A percentile compares a stretch with the other conserved stretches of the same genome.
These are phyloP conservation scores for Plasmodium cynomolgi DNA, from an alignment of 169 alveolate genomes.

Conservation along the genomic window DNA sequence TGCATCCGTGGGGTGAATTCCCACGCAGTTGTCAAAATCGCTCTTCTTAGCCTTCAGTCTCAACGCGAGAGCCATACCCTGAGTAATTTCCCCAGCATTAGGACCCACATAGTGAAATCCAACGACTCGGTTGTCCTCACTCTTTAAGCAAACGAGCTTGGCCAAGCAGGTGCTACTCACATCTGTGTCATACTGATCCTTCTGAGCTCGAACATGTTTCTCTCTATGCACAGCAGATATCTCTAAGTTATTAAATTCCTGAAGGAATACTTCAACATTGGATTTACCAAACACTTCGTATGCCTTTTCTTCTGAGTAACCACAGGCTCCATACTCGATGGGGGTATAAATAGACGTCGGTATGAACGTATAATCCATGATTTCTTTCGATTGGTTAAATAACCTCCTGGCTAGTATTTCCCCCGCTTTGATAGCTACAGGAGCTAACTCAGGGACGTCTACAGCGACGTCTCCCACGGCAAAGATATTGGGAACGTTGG, in stretches of 20 bases:
- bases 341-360: slow-evolving; percentile 99
- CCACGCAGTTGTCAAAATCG: slow-evolving; percentile 92
- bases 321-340: slow-evolving; percentile 96
- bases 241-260: slow-evolving; percentile 93
- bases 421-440: slow-evolving; percentile 98
- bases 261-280: slow-evolving; percentile 90
- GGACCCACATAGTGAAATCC: slow-evolving; percentile 99
- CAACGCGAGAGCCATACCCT: slow-evolving; percentile 96
- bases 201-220: slow-evolving; percentile 75
- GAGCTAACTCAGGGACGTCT: slow-evolving; percentile 96
- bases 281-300: slow-evolving; percentile 83
- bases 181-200: slow-evolving; percentile 85
- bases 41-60: slow-evolving; percentile 94
- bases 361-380: slow-evolving; percentile 79
- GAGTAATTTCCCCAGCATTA: slow-evolving; percentile 98
- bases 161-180: slow-evolving; percentile 90
- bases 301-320: slow-evolving; percentile 94
- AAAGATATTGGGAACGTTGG: slow-evolving; percentile 90
- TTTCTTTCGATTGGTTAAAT: slow-evolving; percentile 86
- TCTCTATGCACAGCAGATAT: slow-evolving; percentile 87
- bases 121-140: slow-evolving; percentile 91
- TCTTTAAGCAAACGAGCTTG: slow-evolving; percentile 92
- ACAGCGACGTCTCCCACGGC: slow-evolving; percentile 97
- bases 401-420: slow-evolving; percentile 95
- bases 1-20: slow-evolving; percentile 98